Percentiles rank a stretch among this genome's conserved stretches.
phyloP scores from a whole-genome alignment of 306 rosid species.

The Canavalia gladiata region DNA sequence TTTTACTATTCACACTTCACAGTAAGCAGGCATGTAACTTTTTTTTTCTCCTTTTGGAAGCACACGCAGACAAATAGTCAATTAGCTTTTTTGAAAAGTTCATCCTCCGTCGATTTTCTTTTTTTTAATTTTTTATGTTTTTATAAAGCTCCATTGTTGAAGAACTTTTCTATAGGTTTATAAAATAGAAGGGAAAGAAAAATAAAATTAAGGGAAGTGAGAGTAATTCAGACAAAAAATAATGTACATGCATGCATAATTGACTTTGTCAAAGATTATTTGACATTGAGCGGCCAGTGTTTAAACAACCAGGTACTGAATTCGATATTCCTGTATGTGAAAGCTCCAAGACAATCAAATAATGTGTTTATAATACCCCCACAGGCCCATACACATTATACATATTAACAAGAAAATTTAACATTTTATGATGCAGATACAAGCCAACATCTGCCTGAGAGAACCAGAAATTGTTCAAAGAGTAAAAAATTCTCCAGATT shows the following conservation, averaged over 20 bases:
- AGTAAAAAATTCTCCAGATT: neutral
- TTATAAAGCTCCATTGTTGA: neutral
- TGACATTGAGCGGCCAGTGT: too few relatives aligned
- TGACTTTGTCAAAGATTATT: neutral
- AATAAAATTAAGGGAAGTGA: too few relatives aligned
- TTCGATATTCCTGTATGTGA: neutral
- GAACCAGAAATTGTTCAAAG: neutral
- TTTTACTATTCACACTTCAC: neutral
- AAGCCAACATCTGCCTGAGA: neutral
- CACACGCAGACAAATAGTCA: neutral
- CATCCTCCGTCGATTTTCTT: neutral
- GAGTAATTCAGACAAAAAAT: too few relatives aligned
- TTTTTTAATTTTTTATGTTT: neutral
- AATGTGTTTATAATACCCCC: too few relatives aligned
- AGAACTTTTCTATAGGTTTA: neutral
- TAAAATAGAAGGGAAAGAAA: neutral
- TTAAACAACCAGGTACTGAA: neutral
- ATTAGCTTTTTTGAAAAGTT: neutral
- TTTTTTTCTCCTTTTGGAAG: neutral
- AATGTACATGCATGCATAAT: neutral
- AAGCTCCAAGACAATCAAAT: too few relatives aligned
- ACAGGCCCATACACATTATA: neutral
- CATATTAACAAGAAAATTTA: neutral
- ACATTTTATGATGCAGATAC: neutral
- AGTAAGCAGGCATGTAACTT: neutral